Evolutionary conservation across 2,329 filamentous ascomycete species (phyloP), one percentile per base, ranked within the genome.

Genomic region (Fusarium penzigii): DNA sequence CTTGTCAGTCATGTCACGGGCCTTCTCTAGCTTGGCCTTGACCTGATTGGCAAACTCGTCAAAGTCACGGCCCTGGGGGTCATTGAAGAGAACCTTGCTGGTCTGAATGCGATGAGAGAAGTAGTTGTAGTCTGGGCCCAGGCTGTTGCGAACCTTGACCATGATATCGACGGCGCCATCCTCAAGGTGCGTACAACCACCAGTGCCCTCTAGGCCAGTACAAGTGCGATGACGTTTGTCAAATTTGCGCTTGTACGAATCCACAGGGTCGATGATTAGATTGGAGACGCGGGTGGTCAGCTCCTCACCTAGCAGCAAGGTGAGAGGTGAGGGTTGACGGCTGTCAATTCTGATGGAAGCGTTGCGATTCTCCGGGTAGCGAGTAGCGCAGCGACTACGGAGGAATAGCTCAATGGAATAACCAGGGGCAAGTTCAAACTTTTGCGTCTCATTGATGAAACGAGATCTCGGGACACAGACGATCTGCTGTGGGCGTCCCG

Each of bases 321-420:
- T 80, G 46, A 82, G 63, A 3, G 80, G 79, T 0, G 79, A 69
- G 40, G 69, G 68, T 63, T 82, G 80, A 2, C 58, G 64, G 66
- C 80, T 83, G 46, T 73, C 70, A 47, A 82, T 63, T 51, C 68
- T 72, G 40, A 80, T 58, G 3, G 63, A 62, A 29, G 64, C 61
- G 53, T 65, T 69, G 32, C 71, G 75, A 45, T 70, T 70, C 70
- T 66, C 75, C 71, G 25, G 70, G 60, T 17, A 65, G 29, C 63
- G 59, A 12, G 61, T 68, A 51, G 50, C 69, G 49, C 71, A 74
- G 48, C 69, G 71, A 56, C 75, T 79, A 40, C 70, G 72, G 53
- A 82, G 71, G 16, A 69, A 69, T 36, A 83, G 63, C 32, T 74
- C 70, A 39, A 83, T 70, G 10, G 70, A 70, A 62, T 79, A 83